Percentiles rank a stretch among this genome's conserved stretches.
phyloP scores from a whole-genome alignment of 768 basidiomycete species.

The Piloderma croceum region DNA sequence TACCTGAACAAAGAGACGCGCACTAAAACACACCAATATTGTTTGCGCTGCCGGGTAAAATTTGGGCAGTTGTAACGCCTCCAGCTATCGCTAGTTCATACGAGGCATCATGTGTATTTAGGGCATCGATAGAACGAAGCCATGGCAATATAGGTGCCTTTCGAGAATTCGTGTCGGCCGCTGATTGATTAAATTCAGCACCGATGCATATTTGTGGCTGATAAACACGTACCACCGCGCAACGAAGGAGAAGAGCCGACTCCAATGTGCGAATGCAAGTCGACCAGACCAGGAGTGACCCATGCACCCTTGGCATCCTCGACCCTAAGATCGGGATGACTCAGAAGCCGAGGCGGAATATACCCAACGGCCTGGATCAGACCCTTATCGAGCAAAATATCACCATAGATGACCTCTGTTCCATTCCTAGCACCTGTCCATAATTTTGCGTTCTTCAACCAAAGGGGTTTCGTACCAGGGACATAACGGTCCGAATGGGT shows the following conservation, averaged over 20 bases:
- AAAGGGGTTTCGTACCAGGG: conserved; percentile 55
- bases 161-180: conserved; percentile 52
- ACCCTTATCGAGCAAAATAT: conserved; percentile 64
- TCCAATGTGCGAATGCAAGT: conserved; percentile 79
- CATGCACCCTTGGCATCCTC: conserved; percentile 58
- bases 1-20: too few species aligned
- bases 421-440: conserved; percentile 58
- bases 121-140: conserved; percentile 76
- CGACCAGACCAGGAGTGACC: conserved; percentile 68
- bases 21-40: conserved; percentile 61
- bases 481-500: conserved; percentile 59
- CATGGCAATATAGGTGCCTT: conserved; percentile 71
- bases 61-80: conserved; percentile 80
- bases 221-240: conserved; percentile 30
- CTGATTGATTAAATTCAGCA: not conserved
- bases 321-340: conserved; percentile 39
- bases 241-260: conserved; percentile 56
- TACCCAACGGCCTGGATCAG: conserved; percentile 55
- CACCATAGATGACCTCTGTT: conserved; percentile 49
- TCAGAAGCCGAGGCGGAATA: conserved; percentile 34
- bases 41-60: conserved; percentile 74
- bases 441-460: conserved; percentile 68
- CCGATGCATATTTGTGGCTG: not conserved
- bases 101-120: conserved; percentile 81
- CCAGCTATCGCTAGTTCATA: conserved; percentile 74